Percentiles rank a stretch among this genome's conserved stretches.
Conservation (phyloP, 805 yeast genomes). For the Diddensiella santjacobensis region DNA sequence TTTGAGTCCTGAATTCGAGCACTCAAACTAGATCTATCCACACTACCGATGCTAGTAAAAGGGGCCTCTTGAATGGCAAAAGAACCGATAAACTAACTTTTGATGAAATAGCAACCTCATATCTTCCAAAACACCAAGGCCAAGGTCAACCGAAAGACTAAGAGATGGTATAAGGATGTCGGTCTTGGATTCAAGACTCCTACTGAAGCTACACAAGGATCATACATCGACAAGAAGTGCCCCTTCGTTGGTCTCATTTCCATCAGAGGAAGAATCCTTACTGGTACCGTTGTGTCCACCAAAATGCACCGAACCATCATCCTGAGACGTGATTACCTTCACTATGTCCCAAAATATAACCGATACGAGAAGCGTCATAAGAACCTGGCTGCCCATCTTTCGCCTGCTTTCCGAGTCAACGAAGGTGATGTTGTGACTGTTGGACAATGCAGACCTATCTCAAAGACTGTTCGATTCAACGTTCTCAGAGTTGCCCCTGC, state of each 20-base stretch:
- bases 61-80: too few species aligned
- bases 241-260: conserved; percentile 97
- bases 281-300: conserved; percentile 99
- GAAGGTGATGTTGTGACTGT: conserved; percentile 99
- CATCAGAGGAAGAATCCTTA: conserved; percentile 98
- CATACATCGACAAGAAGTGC: conserved; percentile 99
- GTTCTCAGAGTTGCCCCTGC: conserved; percentile 93
- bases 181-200: conserved; percentile 99
- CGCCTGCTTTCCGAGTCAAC: conserved; percentile 99
- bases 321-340: conserved; percentile 99
- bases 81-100: conserved; percentile 35
- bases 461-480: conserved; percentile 99
- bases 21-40: too few species aligned
- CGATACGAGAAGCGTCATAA: conserved; percentile 99
- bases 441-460: conserved; percentile 99
- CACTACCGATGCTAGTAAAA: too few species aligned
- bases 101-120: conserved; percentile 86
- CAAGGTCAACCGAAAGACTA: conserved; percentile 96
- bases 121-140: conserved; percentile 99
- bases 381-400: conserved; percentile 99
- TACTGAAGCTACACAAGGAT: conserved; percentile 95
- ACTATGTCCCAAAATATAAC: conserved; percentile 99
- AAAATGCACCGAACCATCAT: conserved; percentile 99
- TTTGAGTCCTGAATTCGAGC: too few species aligned
- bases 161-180: conserved; percentile 99